Conservation (phyloP, 441 rosid genomes). For the Isatis lusitanica region DNA sequence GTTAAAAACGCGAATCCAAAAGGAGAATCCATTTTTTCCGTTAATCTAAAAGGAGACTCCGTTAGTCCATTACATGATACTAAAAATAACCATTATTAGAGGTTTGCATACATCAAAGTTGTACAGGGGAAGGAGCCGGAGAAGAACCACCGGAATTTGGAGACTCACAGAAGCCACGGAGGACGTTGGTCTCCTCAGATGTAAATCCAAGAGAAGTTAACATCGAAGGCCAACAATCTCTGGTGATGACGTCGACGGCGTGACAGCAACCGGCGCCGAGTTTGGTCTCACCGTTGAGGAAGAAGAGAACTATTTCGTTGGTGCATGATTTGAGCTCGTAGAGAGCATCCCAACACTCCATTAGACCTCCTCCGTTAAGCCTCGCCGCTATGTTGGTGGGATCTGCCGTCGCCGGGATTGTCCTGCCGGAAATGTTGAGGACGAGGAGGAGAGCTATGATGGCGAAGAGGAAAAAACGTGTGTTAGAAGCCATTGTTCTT, state of each 20-base stretch:
- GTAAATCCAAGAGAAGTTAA: slow-evolving; percentile 61
- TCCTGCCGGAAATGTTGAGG: slow-evolving; percentile 17
- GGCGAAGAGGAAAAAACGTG: slow-evolving; percentile 9
- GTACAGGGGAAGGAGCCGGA: slow-evolving; percentile 37
- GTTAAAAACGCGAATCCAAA: not conserved
- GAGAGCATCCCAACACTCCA: slow-evolving; percentile 60
- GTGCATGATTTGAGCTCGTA: slow-evolving; percentile 59
- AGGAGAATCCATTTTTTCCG: not conserved
- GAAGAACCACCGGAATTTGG: slow-evolving; percentile 37
- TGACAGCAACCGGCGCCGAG: slow-evolving; percentile 50
- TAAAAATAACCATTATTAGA: not conserved
- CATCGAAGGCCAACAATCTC: slow-evolving; percentile 64
- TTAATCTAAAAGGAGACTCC: not conserved
- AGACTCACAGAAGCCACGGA: slow-evolving; percentile 48
- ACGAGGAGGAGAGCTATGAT: slow-evolving; percentile 17
- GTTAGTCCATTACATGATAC: not conserved
- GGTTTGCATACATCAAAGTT: slow-evolving; percentile 13
- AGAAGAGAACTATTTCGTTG: slow-evolving; percentile 55
- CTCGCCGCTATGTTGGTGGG: slow-evolving; percentile 39
- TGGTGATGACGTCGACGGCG: slow-evolving; percentile 48
- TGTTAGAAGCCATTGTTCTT: slow-evolving; percentile 21
- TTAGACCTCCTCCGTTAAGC: slow-evolving; percentile 49
- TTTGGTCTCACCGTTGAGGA: slow-evolving; percentile 52
- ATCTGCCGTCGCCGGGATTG: not conserved
- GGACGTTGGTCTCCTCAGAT: slow-evolving; percentile 52